Evolutionary conservation across 441 rosid species (phyloP).

Genomic region (Biscutella laevigata): DNA sequence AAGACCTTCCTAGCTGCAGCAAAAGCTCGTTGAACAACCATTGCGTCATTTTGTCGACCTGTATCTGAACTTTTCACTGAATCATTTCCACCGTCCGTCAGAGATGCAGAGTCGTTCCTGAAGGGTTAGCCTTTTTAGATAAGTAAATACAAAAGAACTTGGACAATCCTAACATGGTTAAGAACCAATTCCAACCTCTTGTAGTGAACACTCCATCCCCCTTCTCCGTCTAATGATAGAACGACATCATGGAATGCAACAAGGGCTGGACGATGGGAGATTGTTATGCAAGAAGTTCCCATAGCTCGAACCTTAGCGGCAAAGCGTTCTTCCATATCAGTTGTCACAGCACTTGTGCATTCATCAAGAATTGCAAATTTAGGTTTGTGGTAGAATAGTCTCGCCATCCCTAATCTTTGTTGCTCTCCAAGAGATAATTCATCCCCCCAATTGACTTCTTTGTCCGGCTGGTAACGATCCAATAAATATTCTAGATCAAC

Average conservation of each 20-base stretch:
- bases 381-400: constrained; percentile 95
- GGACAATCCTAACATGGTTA: constrained; percentile 10
- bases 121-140: constrained; percentile 19
- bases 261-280: constrained; percentile 96
- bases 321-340: constrained; percentile 98
- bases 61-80: constrained; percentile 41
- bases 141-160: neutral
- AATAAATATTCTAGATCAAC: constrained; percentile 94
- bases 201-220: constrained; percentile 80
- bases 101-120: constrained; percentile 59
- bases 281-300: constrained; percentile 99
- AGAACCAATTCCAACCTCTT: constrained; percentile 50
- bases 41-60: constrained; percentile 73
- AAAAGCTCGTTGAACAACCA: constrained; percentile 89
- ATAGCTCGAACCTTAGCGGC: constrained; percentile 91
- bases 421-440: constrained; percentile 98
- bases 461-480: constrained; percentile 81
- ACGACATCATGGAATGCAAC: constrained; percentile 98
- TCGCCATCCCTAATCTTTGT: constrained; percentile 98
- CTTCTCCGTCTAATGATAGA: constrained; percentile 97
- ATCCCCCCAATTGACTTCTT: constrained; percentile 97
- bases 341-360: constrained; percentile 99
- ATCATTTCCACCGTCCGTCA: constrained; percentile 36
- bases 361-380: constrained; percentile 99
- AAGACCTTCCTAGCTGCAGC: constrained; percentile 56